phyloP scores from a whole-genome alignment of 1,284 basidiomycete species.

The Moesziomyces globuligerus region DNA sequence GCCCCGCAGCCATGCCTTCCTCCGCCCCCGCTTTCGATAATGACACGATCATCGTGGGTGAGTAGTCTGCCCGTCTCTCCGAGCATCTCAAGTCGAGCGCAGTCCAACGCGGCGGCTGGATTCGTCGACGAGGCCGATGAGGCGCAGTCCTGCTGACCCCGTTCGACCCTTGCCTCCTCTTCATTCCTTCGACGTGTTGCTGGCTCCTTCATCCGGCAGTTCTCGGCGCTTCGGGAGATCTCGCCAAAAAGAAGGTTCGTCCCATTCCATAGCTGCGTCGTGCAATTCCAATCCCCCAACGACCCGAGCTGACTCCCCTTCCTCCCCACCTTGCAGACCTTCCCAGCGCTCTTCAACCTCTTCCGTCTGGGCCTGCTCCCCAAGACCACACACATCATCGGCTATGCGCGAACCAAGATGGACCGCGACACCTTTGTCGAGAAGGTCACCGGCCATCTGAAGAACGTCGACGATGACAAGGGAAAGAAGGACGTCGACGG shows the following conservation, averaged over 20 bases:
- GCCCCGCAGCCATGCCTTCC: conserved; percentile 28
- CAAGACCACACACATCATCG: conserved; percentile 63
- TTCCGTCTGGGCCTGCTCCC: conserved; percentile 58
- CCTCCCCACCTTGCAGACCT: conserved; percentile 45
- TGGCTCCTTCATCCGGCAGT: conserved; percentile 73
- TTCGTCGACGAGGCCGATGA: not conserved
- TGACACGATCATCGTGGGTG: conserved; percentile 64
- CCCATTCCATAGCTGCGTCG: not conserved
- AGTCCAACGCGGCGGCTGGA: not conserved
- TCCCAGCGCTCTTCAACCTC: conserved; percentile 64
- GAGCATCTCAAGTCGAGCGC: no score
- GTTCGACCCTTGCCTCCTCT: no score
- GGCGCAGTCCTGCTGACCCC: no score
- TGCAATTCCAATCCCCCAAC: not conserved
- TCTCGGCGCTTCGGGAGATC: conserved; percentile 94
- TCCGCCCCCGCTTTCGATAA: conserved; percentile 53
- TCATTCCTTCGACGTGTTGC: no score
- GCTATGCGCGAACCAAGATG: conserved; percentile 68
- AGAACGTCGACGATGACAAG: conserved; percentile 50
- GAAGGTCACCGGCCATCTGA: conserved; percentile 56
- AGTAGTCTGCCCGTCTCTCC: no score
- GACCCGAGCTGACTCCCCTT: not conserved
- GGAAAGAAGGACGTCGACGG: conserved; percentile 50
- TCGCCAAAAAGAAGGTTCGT: conserved; percentile 96
- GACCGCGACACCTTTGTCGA: conserved; percentile 62